These are phyloP conservation scores for Iberis amara DNA, from an alignment of 441 rosid genomes.

Conservation along the genomic window DNA sequence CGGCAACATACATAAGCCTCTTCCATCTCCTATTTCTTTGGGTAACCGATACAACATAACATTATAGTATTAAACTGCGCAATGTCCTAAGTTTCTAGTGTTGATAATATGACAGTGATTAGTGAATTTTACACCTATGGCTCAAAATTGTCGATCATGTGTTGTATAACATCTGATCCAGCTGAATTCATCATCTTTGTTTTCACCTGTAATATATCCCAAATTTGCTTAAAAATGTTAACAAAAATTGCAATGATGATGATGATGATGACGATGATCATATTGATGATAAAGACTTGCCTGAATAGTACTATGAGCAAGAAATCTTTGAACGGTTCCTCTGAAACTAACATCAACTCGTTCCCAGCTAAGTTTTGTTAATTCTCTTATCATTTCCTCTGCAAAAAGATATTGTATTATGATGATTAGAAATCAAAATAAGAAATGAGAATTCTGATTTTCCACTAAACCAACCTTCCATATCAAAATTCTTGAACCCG, in stretches of 20 bases:
- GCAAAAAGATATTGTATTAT: not conserved
- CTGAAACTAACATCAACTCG: slow-evolving; percentile 72
- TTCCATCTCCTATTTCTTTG: not conserved
- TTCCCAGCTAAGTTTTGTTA: slow-evolving; percentile 69
- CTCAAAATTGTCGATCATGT: slow-evolving; percentile 65
- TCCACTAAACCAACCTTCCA: slow-evolving; percentile 59
- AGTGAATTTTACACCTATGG: slow-evolving; percentile 23
- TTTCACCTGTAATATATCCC: slow-evolving; percentile 50
- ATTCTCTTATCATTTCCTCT: slow-evolving; percentile 70
- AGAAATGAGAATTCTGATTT: not conserved
- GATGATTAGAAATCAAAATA: not conserved
- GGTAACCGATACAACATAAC: not conserved
- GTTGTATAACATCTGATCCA: slow-evolving; percentile 75
- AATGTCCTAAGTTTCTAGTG: too few relatives aligned
- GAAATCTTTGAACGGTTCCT: slow-evolving; percentile 55
- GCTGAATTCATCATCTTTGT: slow-evolving; percentile 46
- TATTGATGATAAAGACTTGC: slow-evolving; percentile 32
- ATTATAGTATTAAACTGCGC: not conserved
- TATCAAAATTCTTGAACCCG: slow-evolving; percentile 32
- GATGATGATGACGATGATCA: not conserved
- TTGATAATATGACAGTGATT: not conserved
- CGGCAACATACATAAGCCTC: not conserved
- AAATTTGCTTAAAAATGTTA: not conserved
- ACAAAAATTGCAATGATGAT: not conserved
- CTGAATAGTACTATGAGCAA: slow-evolving; percentile 80